A percentile compares a stretch with the other conserved stretches of the same genome.
phyloP scores from a whole-genome alignment of 2,329 filamentous ascomycete genomes.

The Beauveria australis region DNA sequence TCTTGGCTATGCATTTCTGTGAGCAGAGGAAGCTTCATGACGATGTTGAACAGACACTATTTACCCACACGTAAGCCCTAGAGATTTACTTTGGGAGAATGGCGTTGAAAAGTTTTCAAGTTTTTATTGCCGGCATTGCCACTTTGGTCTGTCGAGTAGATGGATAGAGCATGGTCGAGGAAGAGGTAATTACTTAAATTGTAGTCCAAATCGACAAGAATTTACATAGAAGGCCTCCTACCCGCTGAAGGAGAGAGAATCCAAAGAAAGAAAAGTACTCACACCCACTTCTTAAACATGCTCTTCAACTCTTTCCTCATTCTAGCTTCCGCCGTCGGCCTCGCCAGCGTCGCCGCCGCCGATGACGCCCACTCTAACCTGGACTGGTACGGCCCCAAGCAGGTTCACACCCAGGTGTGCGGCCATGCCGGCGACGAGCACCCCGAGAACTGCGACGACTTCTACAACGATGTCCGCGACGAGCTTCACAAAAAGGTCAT shows the following conservation, averaged over 20 bases:
- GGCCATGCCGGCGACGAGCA: slow-evolving; percentile 10
- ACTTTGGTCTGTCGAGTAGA: not conserved
- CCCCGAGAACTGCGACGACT: slow-evolving; percentile 11
- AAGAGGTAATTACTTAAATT: not conserved
- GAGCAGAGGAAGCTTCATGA: not conserved
- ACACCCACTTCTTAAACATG: not conserved
- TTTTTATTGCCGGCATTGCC: not conserved
- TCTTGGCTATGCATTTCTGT: not conserved
- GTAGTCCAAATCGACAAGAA: not conserved
- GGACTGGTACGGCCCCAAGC: slow-evolving; percentile 11
- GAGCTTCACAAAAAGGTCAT: slow-evolving; percentile 11
- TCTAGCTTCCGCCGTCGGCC: not conserved
- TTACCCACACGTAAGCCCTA: slow-evolving; percentile 9
- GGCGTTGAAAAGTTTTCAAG: not conserved
- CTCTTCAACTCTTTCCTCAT: not conserved
- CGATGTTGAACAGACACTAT: not conserved
- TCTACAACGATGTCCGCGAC: slow-evolving; percentile 9
- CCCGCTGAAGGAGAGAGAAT: not conserved
- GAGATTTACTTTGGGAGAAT: not conserved
- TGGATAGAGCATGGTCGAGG: not conserved
- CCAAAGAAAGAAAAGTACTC: not conserved
- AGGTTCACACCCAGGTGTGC: slow-evolving; percentile 10
- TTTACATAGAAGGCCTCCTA: not conserved
- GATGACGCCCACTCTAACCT: slow-evolving; percentile 11
- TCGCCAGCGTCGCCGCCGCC: slow-evolving; percentile 1